phyloP scores from a whole-genome alignment of 1,139 yeast genomes.

The Hemisphaericaspora subhashii region DNA sequence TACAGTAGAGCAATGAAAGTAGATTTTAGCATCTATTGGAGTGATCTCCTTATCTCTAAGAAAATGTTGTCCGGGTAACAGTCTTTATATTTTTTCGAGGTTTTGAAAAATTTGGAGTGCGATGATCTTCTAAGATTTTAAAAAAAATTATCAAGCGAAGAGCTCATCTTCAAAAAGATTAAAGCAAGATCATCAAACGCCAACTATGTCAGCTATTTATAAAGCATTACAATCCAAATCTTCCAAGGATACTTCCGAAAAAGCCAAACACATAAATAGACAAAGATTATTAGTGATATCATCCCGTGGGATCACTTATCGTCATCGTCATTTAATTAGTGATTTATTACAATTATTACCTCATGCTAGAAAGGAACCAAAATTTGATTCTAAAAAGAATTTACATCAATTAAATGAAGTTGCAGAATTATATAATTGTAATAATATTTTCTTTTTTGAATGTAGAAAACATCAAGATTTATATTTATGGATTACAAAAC shows the following conservation, averaged over 20 bases:
- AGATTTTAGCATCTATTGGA: background rate
- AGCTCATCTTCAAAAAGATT: background rate
- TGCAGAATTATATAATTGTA: constrained; percentile 96
- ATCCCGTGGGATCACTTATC: constrained; percentile 89
- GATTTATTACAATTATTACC: constrained; percentile 83
- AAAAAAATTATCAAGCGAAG: constrained; percentile 8
- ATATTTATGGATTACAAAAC: constrained; percentile 91
- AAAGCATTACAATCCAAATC: constrained; percentile 63
- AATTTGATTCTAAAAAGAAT: constrained; percentile 90
- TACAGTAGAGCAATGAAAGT: background rate
- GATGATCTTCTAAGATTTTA: constrained; percentile 20
- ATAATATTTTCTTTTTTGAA: constrained; percentile 90
- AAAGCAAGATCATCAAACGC: no score
- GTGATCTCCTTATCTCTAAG: background rate
- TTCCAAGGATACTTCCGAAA: constrained; percentile 45
- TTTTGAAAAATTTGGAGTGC: constrained; percentile 3
- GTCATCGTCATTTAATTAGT: constrained; percentile 92
- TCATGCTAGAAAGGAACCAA: constrained; percentile 95
- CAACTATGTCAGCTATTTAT: constrained; percentile 59
- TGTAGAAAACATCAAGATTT: constrained; percentile 96
- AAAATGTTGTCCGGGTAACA: constrained; percentile 15
- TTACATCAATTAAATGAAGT: constrained; percentile 87
- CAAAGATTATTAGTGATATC: constrained; percentile 85
- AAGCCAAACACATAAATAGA: constrained; percentile 62
- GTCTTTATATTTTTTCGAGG: background rate